Evolutionary conservation across 805 yeast genomes (phyloP).

Genomic region (Starmerella tilneyi): DNA sequence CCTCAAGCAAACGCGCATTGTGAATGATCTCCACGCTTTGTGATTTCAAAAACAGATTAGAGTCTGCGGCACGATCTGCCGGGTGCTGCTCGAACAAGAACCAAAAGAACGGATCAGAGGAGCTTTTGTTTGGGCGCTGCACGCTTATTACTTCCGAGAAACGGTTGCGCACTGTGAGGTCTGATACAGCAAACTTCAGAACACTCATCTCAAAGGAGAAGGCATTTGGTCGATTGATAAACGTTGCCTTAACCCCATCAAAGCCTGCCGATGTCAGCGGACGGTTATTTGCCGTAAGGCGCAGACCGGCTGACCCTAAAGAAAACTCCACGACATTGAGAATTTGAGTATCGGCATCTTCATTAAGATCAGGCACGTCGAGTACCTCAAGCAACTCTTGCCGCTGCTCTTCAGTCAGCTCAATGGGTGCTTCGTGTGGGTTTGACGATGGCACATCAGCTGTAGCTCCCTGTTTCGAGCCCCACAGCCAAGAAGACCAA

Average conservation of each 20-base stretch:
- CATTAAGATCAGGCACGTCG: constrained; percentile 60
- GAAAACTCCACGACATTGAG: constrained; percentile 57
- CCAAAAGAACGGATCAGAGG: constrained; percentile 47
- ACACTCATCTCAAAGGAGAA: constrained; percentile 60
- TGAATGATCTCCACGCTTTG: constrained; percentile 84
- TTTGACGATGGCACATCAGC: not conserved
- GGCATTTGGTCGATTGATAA: constrained; percentile 71
- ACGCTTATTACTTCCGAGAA: constrained; percentile 40
- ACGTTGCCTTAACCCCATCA: constrained; percentile 67
- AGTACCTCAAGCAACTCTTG: constrained; percentile 87
- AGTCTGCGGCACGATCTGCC: constrained; percentile 71
- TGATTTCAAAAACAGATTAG: constrained; percentile 59
- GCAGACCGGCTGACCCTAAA: constrained; percentile 66
- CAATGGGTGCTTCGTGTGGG: constrained; percentile 11
- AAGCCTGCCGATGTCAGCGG: constrained; percentile 69
- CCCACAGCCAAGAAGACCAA: constrained; percentile 26
- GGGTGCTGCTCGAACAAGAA: constrained; percentile 81
- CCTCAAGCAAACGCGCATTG: constrained; percentile 73
- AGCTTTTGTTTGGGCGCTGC: constrained; percentile 5
- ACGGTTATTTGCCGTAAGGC: constrained; percentile 37
- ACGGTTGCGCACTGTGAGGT: constrained; percentile 68
- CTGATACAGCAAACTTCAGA: constrained; percentile 75
- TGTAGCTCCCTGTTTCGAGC: constrained; percentile 8
- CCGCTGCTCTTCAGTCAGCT: constrained; percentile 73
- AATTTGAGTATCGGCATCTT: constrained; percentile 35